Conservation (phyloP, 176 grass and related monocot species). For the Panicum miliaceum region DNA sequence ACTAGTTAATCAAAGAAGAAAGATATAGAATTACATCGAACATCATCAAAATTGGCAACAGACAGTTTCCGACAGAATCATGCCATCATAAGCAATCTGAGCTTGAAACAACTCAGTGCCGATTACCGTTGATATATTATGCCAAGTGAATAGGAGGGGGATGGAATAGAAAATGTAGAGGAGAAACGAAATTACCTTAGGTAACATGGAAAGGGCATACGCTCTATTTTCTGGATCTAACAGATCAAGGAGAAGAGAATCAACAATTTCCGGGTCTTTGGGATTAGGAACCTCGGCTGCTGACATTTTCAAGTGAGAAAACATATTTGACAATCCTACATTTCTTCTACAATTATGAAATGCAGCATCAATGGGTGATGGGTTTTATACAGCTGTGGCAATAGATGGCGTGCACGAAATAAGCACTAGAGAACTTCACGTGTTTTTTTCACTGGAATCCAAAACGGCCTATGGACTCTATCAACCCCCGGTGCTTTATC, state of each 20-base stretch:
- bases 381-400: background rate
- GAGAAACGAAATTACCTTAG: slow-evolving; percentile 25
- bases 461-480: background rate
- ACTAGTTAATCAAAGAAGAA: background rate
- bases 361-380: background rate
- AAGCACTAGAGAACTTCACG: slow-evolving; percentile 19
- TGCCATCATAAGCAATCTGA: slow-evolving; percentile 7
- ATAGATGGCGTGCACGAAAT: background rate
- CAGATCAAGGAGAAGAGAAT: slow-evolving; percentile 29
- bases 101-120: slow-evolving; percentile 11
- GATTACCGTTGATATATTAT: background rate
- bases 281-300: background rate
- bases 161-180: background rate
- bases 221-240: slow-evolving; percentile 4
- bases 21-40: background rate
- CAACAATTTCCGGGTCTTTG: background rate
- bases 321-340: background rate
- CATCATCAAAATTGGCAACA: background rate
- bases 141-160: slow-evolving; percentile 12
- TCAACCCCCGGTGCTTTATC: background rate
- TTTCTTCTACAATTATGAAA: background rate
- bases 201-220: background rate
- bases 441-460: slow-evolving; percentile 23
- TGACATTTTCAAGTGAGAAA: background rate
- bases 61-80: background rate